phyloP scores from a whole-genome alignment of 1,284 basidiomycete species.

The Vanrija sp. region DNA sequence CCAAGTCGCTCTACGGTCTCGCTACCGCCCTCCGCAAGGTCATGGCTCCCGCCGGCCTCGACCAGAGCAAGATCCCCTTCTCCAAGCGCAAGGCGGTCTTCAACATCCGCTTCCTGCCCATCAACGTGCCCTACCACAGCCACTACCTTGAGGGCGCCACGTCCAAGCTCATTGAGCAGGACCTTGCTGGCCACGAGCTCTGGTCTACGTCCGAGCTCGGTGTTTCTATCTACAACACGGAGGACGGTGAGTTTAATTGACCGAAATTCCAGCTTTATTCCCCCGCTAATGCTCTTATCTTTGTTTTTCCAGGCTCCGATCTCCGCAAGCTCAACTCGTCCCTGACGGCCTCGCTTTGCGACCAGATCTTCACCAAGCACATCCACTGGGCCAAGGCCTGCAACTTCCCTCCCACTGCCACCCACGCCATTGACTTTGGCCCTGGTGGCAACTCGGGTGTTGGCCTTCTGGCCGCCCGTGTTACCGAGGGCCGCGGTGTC shows the following conservation, averaged over 20 bases:
- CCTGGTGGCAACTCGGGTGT: slow-evolving; percentile 92
- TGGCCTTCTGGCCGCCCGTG: slow-evolving; percentile 82
- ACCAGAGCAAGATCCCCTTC: slow-evolving; percentile 90
- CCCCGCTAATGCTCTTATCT: slow-evolving; percentile 20
- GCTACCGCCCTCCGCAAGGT: slow-evolving; percentile 85
- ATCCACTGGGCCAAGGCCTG: slow-evolving; percentile 93
- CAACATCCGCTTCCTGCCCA: slow-evolving; percentile 85
- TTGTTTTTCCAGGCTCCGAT: slow-evolving; percentile 65
- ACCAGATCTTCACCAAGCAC: slow-evolving; percentile 86
- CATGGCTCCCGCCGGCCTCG: slow-evolving; percentile 76
- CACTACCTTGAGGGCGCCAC: slow-evolving; percentile 73
- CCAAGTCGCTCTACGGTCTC: slow-evolving; percentile 88
- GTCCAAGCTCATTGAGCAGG: slow-evolving; percentile 67
- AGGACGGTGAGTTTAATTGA: slow-evolving; percentile 62
- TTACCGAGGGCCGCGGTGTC: slow-evolving; percentile 88
- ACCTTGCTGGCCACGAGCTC: slow-evolving; percentile 71
- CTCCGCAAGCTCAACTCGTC: slow-evolving; percentile 64
- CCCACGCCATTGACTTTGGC: slow-evolving; percentile 94
- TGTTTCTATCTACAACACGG: slow-evolving; percentile 88
- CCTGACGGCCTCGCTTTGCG: slow-evolving; percentile 75
- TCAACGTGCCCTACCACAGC: slow-evolving; percentile 94
- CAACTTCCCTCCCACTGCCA: slow-evolving; percentile 79
- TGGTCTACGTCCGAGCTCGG: slow-evolving; percentile 72
- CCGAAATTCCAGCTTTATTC: slow-evolving; percentile 16
- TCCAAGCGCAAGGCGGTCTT: slow-evolving; percentile 94